phyloP scores from a whole-genome alignment of 768 basidiomycete genomes.

The Tephrocybe sp. region DNA sequence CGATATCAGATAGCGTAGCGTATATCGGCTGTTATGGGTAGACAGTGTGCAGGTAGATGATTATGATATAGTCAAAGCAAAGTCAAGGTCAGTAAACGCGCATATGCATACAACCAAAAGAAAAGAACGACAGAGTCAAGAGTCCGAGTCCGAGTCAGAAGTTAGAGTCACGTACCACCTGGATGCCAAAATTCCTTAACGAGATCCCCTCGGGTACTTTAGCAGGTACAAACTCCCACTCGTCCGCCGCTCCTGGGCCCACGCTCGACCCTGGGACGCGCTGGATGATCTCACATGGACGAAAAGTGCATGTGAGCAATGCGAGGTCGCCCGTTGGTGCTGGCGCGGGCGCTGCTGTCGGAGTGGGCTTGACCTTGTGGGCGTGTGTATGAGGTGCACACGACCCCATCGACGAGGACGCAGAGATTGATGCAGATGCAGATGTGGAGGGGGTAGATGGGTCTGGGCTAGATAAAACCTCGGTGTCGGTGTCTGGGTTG shows the following conservation, averaged over 20 bases:
- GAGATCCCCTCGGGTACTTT: slow-evolving; percentile 80
- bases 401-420: too few species aligned
- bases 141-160: background rate
- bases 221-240: slow-evolving; percentile 67
- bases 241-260: slow-evolving; percentile 21
- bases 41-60: too few species aligned
- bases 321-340: slow-evolving; percentile 13
- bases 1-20: slow-evolving; percentile 84
- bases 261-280: slow-evolving; percentile 14
- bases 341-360: background rate
- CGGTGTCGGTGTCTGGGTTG: too few species aligned
- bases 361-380: background rate
- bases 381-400: background rate
- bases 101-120: background rate
- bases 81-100: background rate
- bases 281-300: slow-evolving; percentile 36
- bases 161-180: slow-evolving; percentile 62
- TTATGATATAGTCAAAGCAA: too few species aligned
- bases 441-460: too few species aligned
- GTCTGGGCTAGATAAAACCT: too few species aligned
- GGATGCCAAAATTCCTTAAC: slow-evolving; percentile 85
- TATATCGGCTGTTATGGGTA: slow-evolving; percentile 84
- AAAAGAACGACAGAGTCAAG: slow-evolving; percentile 1
- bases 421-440: too few species aligned
- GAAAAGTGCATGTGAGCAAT: slow-evolving; percentile 40